Evolutionary conservation across 495 filamentous ascomycete species (phyloP).

Genomic region (Penicillium crystallinum): DNA sequence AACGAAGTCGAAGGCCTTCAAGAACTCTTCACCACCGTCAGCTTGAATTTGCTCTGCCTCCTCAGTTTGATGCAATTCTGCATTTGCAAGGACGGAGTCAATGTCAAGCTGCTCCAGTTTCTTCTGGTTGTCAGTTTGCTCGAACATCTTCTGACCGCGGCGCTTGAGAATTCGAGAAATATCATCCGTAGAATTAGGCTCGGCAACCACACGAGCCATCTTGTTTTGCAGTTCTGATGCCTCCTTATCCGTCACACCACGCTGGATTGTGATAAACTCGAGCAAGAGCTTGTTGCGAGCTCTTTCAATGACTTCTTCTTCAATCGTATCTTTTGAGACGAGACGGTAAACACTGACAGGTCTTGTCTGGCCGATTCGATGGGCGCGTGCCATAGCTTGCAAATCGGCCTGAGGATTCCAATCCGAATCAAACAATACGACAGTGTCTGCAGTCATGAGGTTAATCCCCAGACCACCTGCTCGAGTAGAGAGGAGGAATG

Average conservation of each 20-base stretch:
- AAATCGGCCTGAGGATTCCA: constrained; percentile 99
- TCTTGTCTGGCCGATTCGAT: constrained; percentile 93
- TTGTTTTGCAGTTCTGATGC: constrained; percentile 67
- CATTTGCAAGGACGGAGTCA: constrained; percentile 90
- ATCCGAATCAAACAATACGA: constrained; percentile 96
- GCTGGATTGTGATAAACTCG: constrained; percentile 97
- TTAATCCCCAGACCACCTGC: constrained; percentile 98
- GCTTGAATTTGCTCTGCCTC: constrained; percentile 85
- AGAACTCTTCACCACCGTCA: constrained; percentile 87
- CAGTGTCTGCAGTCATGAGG: constrained; percentile 96
- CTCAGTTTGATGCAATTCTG: constrained; percentile 91
- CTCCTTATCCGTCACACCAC: constrained; percentile 88
- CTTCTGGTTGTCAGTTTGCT: constrained; percentile 90
- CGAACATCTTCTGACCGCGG: constrained; percentile 94
- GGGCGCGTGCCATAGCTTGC: constrained; percentile 96
- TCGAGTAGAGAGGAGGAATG: constrained; percentile 90
- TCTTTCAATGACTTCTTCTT: constrained; percentile 93
- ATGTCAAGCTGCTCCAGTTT: constrained; percentile 98
- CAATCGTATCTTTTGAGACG: constrained; percentile 95
- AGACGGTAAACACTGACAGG: constrained; percentile 93
- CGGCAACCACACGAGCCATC: constrained; percentile 54
- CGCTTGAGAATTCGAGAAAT: constrained; percentile 91
- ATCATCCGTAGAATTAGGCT: constrained; percentile 82
- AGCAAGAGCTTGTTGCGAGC: constrained; percentile 97
- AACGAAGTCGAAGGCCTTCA: constrained; percentile 81